Conservation (phyloP, 2,329 filamentous ascomycete species). For the Fusarium foetens region DNA sequence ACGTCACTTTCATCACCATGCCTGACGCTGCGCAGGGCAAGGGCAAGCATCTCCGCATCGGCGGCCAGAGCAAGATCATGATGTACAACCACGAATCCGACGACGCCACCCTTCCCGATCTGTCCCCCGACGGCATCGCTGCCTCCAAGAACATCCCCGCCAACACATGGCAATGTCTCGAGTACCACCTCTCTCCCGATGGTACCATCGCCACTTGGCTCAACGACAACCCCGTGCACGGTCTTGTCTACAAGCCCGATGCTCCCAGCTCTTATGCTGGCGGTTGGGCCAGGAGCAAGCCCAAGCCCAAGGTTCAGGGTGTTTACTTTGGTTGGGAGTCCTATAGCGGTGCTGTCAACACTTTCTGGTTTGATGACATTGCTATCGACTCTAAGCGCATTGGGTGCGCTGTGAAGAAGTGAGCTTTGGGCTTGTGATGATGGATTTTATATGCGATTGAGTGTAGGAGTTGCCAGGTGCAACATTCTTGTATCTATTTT, state of each 20-base stretch:
- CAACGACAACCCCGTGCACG: constrained; percentile 61
- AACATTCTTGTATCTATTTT: constrained; percentile 25
- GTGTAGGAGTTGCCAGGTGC: constrained; percentile 18
- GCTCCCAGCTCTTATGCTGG: constrained; percentile 55
- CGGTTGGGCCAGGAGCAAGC: constrained; percentile 60
- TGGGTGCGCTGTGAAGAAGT: constrained; percentile 33
- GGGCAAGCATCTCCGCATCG: constrained; percentile 70
- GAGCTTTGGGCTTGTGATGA: not conserved
- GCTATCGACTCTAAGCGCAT: constrained; percentile 49
- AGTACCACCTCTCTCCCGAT: constrained; percentile 68
- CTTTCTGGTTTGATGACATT: constrained; percentile 72
- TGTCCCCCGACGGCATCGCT: constrained; percentile 68
- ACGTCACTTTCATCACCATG: constrained; percentile 73
- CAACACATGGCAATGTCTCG: constrained; percentile 66
- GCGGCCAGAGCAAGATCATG: constrained; percentile 68
- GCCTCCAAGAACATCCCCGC: constrained; percentile 62
- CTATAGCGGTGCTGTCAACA: constrained; percentile 69
- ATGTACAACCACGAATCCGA: constrained; percentile 74
- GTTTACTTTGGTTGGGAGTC: constrained; percentile 73
- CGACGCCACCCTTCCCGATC: constrained; percentile 69
- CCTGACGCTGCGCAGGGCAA: constrained; percentile 65
- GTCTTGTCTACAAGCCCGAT: constrained; percentile 55
- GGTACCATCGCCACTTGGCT: constrained; percentile 71
- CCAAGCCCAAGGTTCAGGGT: constrained; percentile 63
- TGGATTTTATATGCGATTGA: constrained; percentile 10